These are phyloP conservation scores for Jatropha podagrica DNA, from an alignment of 441 rosid genomes.

Conservation along the genomic window DNA sequence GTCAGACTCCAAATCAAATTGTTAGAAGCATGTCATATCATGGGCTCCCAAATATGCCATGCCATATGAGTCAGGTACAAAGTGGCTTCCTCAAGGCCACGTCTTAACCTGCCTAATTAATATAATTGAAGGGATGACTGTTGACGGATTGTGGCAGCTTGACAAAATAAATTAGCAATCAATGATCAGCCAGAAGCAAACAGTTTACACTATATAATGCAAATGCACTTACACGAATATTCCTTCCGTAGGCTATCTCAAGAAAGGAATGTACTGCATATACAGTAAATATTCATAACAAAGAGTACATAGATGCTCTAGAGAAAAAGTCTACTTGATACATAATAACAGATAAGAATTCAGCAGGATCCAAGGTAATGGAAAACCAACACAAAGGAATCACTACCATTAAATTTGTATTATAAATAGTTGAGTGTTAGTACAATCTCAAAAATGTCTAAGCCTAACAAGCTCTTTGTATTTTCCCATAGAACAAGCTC, in stretches of 20 bases:
- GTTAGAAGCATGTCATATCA: neutral
- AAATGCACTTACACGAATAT: neutral
- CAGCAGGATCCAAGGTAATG: neutral
- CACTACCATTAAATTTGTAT: constrained; percentile 24
- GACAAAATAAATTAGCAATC: neutral
- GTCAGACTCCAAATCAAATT: neutral
- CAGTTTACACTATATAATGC: neutral
- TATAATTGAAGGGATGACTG: neutral
- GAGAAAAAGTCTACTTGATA: neutral
- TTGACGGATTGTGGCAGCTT: neutral
- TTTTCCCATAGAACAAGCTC: neutral
- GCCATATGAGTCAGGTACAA: neutral
- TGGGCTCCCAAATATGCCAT: neutral
- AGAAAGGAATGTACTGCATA: neutral
- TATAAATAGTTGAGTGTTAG: constrained; percentile 26
- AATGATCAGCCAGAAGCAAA: neutral
- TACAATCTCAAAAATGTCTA: constrained; percentile 38
- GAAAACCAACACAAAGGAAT: constrained; percentile 14
- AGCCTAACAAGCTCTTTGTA: constrained; percentile 25
- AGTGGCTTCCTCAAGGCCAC: neutral
- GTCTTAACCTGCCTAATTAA: neutral
- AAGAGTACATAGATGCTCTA: neutral
- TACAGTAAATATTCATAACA: constrained; percentile 1
- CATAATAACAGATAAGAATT: neutral
- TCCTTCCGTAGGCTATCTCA: neutral